Base-by-base conservation (phyloP, 495 filamentous ascomycete genomes). In the Tuber microsphaerosporum region DNA sequence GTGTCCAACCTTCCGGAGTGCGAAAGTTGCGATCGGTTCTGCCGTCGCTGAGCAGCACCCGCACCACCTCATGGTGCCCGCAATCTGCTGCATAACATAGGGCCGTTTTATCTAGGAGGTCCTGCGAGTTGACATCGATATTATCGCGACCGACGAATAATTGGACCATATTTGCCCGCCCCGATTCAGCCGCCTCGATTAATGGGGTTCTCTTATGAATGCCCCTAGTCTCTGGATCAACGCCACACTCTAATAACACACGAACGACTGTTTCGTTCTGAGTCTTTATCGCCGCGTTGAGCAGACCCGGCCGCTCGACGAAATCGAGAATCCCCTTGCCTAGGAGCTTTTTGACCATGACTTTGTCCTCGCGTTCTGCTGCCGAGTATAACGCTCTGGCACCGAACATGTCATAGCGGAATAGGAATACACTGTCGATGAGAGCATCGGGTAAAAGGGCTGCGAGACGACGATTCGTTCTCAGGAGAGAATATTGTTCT, bases 401-500 rank as follows among this genome's bases (percentile, higher is more conserved):
- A 65, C 26, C 56, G 56, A 65, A 34, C 14, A 65, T 65, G 56
- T 65, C 56, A 65, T 65, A 17, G 26, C 56, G 56, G 56, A 17
- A 65, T 12, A 65, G 14, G 56, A 65, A 65, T 65, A 65, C 56
- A 4, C 26, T 65, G 26, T 65, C 56, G 56, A 65, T 65, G 73
- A 74, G 73, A 19, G 73, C 69, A 20, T 26, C 31, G 70, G 76
- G 42, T n/a, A 79, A 77, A 71, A 79, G 77, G 70, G 26, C 43
- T 37, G 56, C 42, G 61, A 79, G 77, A 39, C 73, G 77, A 42
- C 70, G 77, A 42, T 79, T 79, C 48, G 76, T 75, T 37, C 73
- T 76, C 73, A 79, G 73, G 65, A 79, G 48, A 26, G 77, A 41
- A 45, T 79, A 75, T 48, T 70, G 78, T 12, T 78, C 51, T 71